phyloP scores from a whole-genome alignment of 2,329 filamentous ascomycete genomes.

The Neofusicoccum sp. region DNA sequence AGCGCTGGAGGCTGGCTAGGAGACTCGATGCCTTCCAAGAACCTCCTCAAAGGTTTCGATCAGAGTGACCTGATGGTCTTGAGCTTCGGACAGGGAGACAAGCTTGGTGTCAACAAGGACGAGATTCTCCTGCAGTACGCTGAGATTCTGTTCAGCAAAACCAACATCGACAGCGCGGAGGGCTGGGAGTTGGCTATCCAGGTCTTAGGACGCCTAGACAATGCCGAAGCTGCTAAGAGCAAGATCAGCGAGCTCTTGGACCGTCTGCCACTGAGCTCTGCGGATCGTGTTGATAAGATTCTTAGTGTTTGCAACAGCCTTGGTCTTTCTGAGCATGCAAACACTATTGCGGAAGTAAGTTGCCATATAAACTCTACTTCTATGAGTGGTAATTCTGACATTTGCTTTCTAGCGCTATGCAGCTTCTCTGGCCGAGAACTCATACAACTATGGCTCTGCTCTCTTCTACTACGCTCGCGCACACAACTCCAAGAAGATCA shows the following conservation, averaged over 20 bases:
- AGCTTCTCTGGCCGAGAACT: slow-evolving; percentile 71
- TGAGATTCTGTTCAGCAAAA: slow-evolving; percentile 57
- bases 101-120: slow-evolving; percentile 70
- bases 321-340: slow-evolving; percentile 76
- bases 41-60: slow-evolving; percentile 69
- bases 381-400: neutral
- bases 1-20: slow-evolving; percentile 81
- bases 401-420: slow-evolving; percentile 69
- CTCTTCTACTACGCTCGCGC: slow-evolving; percentile 90
- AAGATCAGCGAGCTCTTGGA: slow-evolving; percentile 75
- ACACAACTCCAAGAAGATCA: slow-evolving; percentile 76
- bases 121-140: slow-evolving; percentile 78
- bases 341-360: slow-evolving; percentile 79
- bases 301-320: slow-evolving; percentile 77
- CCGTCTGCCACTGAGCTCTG: slow-evolving; percentile 70
- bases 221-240: slow-evolving; percentile 69
- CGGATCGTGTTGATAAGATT: slow-evolving; percentile 76
- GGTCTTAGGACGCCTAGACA: slow-evolving; percentile 79
- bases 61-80: slow-evolving; percentile 84
- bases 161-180: slow-evolving; percentile 26
- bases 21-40: slow-evolving; percentile 51
- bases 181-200: slow-evolving; percentile 84
- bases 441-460: slow-evolving; percentile 80
- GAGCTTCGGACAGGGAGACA: slow-evolving; percentile 65
- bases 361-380: neutral